Percentiles rank a stretch among this genome's conserved stretches.
These are phyloP conservation scores for Teratosphaeriaceae sp. DNA, from an alignment of 2,329 filamentous ascomycete species.

Conservation along the genomic window DNA sequence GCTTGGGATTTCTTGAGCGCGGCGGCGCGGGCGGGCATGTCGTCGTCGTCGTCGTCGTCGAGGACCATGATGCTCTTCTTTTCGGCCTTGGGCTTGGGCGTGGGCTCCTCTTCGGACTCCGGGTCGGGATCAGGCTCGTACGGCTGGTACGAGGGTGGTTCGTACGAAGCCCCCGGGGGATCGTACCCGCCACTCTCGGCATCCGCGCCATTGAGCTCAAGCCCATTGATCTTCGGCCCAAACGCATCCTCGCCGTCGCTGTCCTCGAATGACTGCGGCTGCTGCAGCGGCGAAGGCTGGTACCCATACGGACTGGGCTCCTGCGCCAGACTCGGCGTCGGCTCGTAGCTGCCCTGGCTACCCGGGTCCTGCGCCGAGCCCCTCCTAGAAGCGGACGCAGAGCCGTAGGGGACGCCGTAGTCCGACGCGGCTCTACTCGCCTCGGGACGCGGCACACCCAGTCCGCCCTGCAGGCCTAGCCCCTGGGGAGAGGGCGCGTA, in stretches of 20 bases:
- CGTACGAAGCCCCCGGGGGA: constrained; percentile 45
- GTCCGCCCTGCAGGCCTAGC: constrained; percentile 3
- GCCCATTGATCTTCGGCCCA: constrained; percentile 1
- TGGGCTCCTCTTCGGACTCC: constrained; percentile 37
- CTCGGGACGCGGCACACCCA: constrained; percentile 24
- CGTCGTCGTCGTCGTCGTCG: constrained; percentile 74
- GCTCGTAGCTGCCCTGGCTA: constrained; percentile 25
- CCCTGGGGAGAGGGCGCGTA: constrained; percentile 20
- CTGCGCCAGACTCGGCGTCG: constrained; percentile 21
- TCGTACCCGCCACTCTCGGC: constrained; percentile 43
- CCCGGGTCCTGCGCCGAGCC: constrained; percentile 20
- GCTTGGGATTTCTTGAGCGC: constrained; percentile 39
- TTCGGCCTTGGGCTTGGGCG: constrained; percentile 35
- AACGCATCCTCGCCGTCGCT: constrained; percentile 8
- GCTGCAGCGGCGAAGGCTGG: constrained; percentile 7
- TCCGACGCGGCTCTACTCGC: constrained; percentile 22
- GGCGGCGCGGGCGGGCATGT: constrained; percentile 43
- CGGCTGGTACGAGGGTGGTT: constrained; percentile 45
- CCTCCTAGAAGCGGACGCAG: constrained; percentile 19
- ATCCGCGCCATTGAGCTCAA: background rate
- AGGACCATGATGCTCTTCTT: constrained; percentile 69
- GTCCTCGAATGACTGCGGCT: constrained; percentile 6
- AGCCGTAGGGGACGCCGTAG: constrained; percentile 21
- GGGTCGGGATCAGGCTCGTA: constrained; percentile 42
- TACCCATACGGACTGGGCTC: constrained; percentile 14